Evolutionary conservation across 1,284 basidiomycete species (phyloP), one percentile per base, ranked within the genome.

Genomic region (Xanthoconium separans): DNA sequence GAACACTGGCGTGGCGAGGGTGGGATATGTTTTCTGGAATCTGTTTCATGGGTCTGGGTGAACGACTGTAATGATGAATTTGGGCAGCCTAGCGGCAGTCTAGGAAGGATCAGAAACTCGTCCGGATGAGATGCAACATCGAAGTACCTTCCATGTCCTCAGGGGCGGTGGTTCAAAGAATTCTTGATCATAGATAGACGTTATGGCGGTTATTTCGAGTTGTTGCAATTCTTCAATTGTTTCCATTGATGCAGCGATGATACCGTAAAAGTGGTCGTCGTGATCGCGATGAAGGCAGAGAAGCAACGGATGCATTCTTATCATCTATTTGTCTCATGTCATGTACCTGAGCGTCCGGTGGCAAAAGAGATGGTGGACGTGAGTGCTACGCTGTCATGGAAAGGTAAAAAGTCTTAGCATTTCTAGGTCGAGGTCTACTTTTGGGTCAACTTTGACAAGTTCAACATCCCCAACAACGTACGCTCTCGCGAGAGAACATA

Each of bases 401-500:
- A 18, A 36, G 24, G 24, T 27, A 20, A 4, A 22, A 22, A n/a
- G 44, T 52, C 46, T 54, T 58, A 56, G 42, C 55, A n/a, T 18
- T 47, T 36, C 2, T 56, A 93, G 91, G 82, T 87, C 20, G 76
- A 77, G 3, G 79, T 89, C 22, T 88, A 88, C 72, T 89, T 95
- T 66, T 84, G 89, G 44, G 81, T 98, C 51, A 95, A 97, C 72
- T 90, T 87, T 65, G 89, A 95, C 61, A 89, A 85, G 61, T 96
- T 95, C 72, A 87, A 92, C 61, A 85, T 98, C 47, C 88, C 96
- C 34, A 95, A 97, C 71, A 80, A 89, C 69, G 92, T 91, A 61
- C 36, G 79, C 64, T 55, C 31, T 29, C 13, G 42, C 15, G 18
- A 18, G 16, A 39, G n/a, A 31, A 46, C 3, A 10, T 20, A 16